Evolutionary conservation across 202 grass and related monocot genomes (phyloP).

Genomic region (Sporobolus alterniflorus): DNA sequence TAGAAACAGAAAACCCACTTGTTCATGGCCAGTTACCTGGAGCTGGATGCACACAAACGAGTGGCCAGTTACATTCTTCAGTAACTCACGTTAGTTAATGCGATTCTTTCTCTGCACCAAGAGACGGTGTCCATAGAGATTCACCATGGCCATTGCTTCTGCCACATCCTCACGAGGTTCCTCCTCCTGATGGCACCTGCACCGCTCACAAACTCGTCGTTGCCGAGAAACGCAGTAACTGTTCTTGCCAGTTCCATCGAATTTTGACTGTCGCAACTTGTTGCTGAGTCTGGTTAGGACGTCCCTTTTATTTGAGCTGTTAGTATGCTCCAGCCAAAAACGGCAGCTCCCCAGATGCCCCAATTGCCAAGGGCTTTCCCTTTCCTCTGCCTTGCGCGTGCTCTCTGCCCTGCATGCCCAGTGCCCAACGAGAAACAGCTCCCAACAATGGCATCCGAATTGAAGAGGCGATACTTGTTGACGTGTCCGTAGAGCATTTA

Average conservation of each 20-base stretch:
- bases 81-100: slow-evolving; percentile 21
- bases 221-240: not conserved
- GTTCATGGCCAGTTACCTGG: too few species aligned
- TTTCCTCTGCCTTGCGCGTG: not conserved
- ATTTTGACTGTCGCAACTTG: not conserved
- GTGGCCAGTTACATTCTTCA: too few species aligned
- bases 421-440: slow-evolving; percentile 48
- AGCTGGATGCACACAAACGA: too few species aligned
- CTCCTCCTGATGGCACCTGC: not conserved
- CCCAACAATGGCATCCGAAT: slow-evolving; percentile 23
- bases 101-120: not conserved
- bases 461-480: slow-evolving; percentile 56
- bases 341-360: not conserved
- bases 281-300: not conserved
- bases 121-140: slow-evolving; percentile 28
- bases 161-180: not conserved
- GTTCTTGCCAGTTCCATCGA: not conserved
- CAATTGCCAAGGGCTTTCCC: not conserved
- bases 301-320: not conserved
- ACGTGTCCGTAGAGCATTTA: slow-evolving; percentile 56
- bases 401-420: not conserved
- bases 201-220: not conserved
- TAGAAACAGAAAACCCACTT: too few species aligned
- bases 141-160: slow-evolving; percentile 15
- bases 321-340: not conserved